Base-by-base conservation (phyloP, 345 rosid species). In the Brassica carinata region DNA sequence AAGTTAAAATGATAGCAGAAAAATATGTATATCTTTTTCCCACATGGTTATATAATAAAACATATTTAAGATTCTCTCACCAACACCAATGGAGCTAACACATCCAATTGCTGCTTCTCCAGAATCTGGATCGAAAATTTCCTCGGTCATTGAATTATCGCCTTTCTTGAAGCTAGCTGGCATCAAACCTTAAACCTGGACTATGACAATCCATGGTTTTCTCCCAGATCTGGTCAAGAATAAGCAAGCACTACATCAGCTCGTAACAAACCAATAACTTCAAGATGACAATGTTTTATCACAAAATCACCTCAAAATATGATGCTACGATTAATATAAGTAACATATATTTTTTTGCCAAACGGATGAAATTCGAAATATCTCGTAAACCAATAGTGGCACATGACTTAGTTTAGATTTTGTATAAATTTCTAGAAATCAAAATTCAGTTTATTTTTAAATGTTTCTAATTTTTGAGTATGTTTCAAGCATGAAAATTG, bases 31-130 rank as follows among this genome's bases (percentile, higher is more conserved):
- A 13, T 7, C 31, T 18, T 30, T 30, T 9, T 57, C 1, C 7
- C 27, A 67, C 43, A 57, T 5, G 61, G 3, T 26, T 27, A 33
- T 17, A 72, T 57, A 19, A 72, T 30, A 55, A 17, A 10, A 34
- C 10, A 30, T 30, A 30, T 30, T 23, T 36, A 5, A 34, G 5
- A 9, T 27, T 68, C 27, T 59, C 76, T 71, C 77, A 92, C 97
- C 97, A 81, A 93, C 91, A 84, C 92, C 97, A 75, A 94, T 97
- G 0, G 98, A 97, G 34, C 97, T 97, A 82, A 94, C 98, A 82
- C 95, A 93, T 75, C 98, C 98, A 79, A 92, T 94, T 71, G 98
- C 98, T 66, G 98, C 95, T 82, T 92, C 98, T 53, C 98, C 97
- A 80, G 91, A 92, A 73, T 94, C 98, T 19, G 95, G 98, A 79